phyloP scores from a whole-genome alignment of 2,329 filamentous ascomycete genomes.

The Colletotrichum agaves region DNA sequence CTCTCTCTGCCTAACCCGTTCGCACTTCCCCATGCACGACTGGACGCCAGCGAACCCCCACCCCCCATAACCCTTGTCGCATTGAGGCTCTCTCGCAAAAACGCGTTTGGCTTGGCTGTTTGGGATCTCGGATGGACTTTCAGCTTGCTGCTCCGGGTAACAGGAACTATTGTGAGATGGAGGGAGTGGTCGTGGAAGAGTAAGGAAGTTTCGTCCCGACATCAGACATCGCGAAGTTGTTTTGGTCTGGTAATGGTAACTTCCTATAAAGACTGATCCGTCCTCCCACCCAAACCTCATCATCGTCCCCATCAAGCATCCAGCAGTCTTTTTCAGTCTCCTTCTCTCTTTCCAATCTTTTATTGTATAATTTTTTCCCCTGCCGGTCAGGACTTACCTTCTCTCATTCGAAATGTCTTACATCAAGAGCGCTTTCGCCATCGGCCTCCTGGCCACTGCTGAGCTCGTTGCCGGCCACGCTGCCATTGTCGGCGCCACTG shows the following conservation, averaged over 20 bases:
- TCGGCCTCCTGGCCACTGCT: conserved; percentile 63
- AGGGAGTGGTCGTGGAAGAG: not conserved
- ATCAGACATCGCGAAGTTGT: conserved; percentile 15
- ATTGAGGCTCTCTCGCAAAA: conserved; percentile 13
- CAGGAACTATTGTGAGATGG: conserved; percentile 3
- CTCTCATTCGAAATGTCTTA: conserved; percentile 43
- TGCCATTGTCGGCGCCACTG: conserved; percentile 67
- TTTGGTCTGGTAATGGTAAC: not conserved
- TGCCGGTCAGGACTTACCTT: conserved; percentile 37
- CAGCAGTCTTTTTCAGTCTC: conserved; percentile 19
- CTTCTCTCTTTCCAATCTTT: conserved; percentile 33
- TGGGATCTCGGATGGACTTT: conserved; percentile 18
- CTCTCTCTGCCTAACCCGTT: not conserved
- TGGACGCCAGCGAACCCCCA: not conserved
- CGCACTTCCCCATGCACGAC: not conserved
- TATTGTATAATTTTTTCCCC: conserved; percentile 32
- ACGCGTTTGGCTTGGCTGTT: conserved; percentile 34
- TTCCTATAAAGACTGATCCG: conserved; percentile 26
- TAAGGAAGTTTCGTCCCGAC: conserved; percentile 20
- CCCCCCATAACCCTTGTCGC: not conserved
- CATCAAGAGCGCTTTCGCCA: conserved; percentile 48
- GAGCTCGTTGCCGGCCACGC: conserved; percentile 69
- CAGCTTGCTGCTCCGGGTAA: not conserved
- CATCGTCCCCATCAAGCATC: conserved; percentile 11
- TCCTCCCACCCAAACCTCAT: not conserved